phyloP scores from a whole-genome alignment of 169 alveolate genomes.

The Plasmodium adleri region DNA sequence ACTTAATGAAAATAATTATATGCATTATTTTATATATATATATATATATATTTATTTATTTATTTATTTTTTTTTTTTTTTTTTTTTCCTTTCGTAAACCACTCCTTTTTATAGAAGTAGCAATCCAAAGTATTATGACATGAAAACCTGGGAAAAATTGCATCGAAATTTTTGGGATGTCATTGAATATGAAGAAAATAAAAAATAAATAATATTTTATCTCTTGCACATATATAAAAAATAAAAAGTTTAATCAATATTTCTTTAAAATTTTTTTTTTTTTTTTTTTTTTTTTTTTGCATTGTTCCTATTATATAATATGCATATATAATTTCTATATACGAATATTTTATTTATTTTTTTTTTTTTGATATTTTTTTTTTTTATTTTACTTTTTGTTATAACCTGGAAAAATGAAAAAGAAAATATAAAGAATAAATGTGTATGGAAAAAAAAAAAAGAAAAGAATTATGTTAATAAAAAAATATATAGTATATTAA shows the following conservation, averaged over 20 bases:
- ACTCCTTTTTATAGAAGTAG: slow-evolving; percentile 8
- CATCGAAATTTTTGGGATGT: slow-evolving; percentile 71
- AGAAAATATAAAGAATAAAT: too few relatives aligned
- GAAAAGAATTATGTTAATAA: too few relatives aligned
- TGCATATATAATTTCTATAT: too few relatives aligned
- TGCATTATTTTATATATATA: not conserved
- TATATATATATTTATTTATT: not conserved
- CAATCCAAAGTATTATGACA: slow-evolving; percentile 47
- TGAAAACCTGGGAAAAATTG: slow-evolving; percentile 23
- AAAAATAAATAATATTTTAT: slow-evolving; percentile 1
- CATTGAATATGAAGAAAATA: slow-evolving; percentile 72
- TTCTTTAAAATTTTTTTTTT: not conserved
- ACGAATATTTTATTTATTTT: not conserved
- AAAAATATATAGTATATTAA: too few relatives aligned
- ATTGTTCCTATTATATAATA: too few relatives aligned
- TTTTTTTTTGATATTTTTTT: not conserved
- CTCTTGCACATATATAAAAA: not conserved
- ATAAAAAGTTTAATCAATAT: not conserved
- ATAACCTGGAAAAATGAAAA: too few relatives aligned
- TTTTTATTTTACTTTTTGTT: too few relatives aligned
- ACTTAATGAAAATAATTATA: not conserved
- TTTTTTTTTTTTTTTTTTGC: not conserved
- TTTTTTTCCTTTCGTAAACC: not conserved
- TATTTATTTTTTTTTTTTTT: not conserved
- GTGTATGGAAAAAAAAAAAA: too few relatives aligned